Percentiles rank a stretch among this genome's conserved stretches.
Evolutionary conservation across 768 basidiomycete species (phyloP).

Genomic region (Leccinum subtestaceum): DNA sequence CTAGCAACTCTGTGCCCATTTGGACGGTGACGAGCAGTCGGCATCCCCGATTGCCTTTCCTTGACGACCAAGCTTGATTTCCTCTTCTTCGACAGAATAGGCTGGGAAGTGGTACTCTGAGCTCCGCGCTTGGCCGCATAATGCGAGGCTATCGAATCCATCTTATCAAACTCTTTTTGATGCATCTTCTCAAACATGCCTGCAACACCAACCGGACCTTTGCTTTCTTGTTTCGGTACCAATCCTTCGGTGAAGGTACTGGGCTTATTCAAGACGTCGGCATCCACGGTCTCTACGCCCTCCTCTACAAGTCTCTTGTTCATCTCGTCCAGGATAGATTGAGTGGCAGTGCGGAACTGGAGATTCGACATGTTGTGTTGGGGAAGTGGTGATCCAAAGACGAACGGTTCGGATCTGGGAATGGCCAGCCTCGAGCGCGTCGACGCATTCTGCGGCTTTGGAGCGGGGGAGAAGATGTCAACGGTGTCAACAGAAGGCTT

Average conservation of each 20-base stretch:
- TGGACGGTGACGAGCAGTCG: slow-evolving; percentile 18
- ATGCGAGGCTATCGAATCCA: slow-evolving; percentile 69
- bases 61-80: slow-evolving; percentile 51
- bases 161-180: slow-evolving; percentile 64
- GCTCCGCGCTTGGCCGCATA: slow-evolving; percentile 43
- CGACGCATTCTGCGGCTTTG: slow-evolving; percentile 18
- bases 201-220: slow-evolving; percentile 27
- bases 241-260: slow-evolving; percentile 6
- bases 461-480: slow-evolving; percentile 44
- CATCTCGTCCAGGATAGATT: slow-evolving; percentile 80
- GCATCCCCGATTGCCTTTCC: slow-evolving; percentile 22
- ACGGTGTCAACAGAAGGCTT: slow-evolving; percentile 31
- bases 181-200: slow-evolving; percentile 58
- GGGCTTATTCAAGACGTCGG: slow-evolving; percentile 42
- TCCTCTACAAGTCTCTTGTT: slow-evolving; percentile 63
- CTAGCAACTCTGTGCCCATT: slow-evolving; percentile 26
- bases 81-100: slow-evolving; percentile 37
- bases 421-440: slow-evolving; percentile 23
- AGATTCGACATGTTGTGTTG: slow-evolving; percentile 58
- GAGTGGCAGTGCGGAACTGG: slow-evolving; percentile 65
- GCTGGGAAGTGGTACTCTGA: slow-evolving; percentile 19
- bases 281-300: slow-evolving; percentile 49
- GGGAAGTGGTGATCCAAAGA: slow-evolving; percentile 76
- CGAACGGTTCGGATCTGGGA: slow-evolving; percentile 48
- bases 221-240: slow-evolving; percentile 11